Evolutionary conservation across 108 stramenopile species (phyloP), one percentile per base, ranked within the genome.

Genomic region (Parietichytrium sp.): DNA sequence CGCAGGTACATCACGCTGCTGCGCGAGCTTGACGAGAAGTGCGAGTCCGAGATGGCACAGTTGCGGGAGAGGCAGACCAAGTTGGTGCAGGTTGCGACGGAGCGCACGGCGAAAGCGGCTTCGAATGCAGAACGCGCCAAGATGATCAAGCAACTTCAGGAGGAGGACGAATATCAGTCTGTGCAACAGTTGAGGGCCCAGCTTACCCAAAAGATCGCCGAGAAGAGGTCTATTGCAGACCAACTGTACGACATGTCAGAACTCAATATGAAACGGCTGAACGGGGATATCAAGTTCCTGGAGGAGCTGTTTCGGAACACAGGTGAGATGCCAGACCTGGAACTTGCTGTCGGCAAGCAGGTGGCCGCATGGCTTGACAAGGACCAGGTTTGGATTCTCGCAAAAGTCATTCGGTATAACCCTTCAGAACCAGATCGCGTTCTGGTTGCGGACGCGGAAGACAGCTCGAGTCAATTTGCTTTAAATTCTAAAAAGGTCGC

Each of bases 201-300:
- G 15, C 42, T 72, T n/a, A 72, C 36, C 36, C 61, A 72, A 1
- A 72, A 72, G 2, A 72, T 72, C 20, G 61, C 61, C 10, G 61
- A 72, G 61, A 72, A 72, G 20, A 33, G 61, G 10, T 45, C 38
- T 3, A 72, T 72, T 20, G 36, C 61, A 10, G 61, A 72, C 61
- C 61, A 72, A 25, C 61, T 72, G 38, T 72, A 23, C 61, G 61
- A 72, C 42, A 72, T 72, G 61, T 72, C 61, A 6, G 61, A 72
- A 25, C 61, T 45, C 2, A 72, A 72, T 42, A 33, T 72, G 38
- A 72, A 72, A 25, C 61, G 61, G 0, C 61, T 72, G 10, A 33
- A 42, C 10, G 36, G 38, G n/a, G 61, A 72, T 20, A 72, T 72
- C 20, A 42, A 72, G 20, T 72, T 45, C 25, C 61, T 72, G 23